phyloP scores from a whole-genome alignment of 805 yeast genomes.

The Suhomyces pyralidae region DNA sequence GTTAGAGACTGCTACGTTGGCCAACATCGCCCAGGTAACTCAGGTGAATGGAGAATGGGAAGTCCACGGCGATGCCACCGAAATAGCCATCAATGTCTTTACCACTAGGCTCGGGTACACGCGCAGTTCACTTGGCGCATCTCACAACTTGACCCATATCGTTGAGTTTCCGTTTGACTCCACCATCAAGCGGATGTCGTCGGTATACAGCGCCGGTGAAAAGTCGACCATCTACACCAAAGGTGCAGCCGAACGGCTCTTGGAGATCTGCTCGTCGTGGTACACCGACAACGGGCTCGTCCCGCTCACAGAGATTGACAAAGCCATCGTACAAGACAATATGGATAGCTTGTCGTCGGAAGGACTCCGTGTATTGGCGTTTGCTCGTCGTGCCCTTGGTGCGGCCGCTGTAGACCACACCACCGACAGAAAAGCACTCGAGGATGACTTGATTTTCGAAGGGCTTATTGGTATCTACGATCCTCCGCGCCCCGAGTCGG shows the following conservation, averaged over 20 bases:
- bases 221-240: constrained; percentile 19
- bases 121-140: constrained; percentile 19
- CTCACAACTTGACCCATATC: constrained; percentile 16
- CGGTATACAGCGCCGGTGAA: constrained; percentile 16
- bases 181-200: constrained; percentile 31
- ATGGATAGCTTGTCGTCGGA: constrained; percentile 25
- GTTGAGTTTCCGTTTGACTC: constrained; percentile 34
- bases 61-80: constrained; percentile 38
- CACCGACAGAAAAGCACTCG: constrained; percentile 19
- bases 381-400: constrained; percentile 21
- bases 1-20: constrained; percentile 36
- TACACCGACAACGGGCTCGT: constrained; percentile 8
- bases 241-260: constrained; percentile 33
- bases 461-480: constrained; percentile 36
- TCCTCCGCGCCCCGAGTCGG: constrained; percentile 34
- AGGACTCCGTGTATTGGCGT: constrained; percentile 33
- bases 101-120: constrained; percentile 22
- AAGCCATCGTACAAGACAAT: constrained; percentile 19
- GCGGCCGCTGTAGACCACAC: constrained; percentile 10
- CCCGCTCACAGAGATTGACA: constrained; percentile 20
- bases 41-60: constrained; percentile 33
- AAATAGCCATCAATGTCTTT: constrained; percentile 33
- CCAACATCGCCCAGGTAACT: constrained; percentile 40
- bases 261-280: constrained; percentile 24
- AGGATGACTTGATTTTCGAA: constrained; percentile 21